A percentile compares a stretch with the other conserved stretches of the same genome.
phyloP scores from a whole-genome alignment of 768 basidiomycete species.

The Amanita rimosa region DNA sequence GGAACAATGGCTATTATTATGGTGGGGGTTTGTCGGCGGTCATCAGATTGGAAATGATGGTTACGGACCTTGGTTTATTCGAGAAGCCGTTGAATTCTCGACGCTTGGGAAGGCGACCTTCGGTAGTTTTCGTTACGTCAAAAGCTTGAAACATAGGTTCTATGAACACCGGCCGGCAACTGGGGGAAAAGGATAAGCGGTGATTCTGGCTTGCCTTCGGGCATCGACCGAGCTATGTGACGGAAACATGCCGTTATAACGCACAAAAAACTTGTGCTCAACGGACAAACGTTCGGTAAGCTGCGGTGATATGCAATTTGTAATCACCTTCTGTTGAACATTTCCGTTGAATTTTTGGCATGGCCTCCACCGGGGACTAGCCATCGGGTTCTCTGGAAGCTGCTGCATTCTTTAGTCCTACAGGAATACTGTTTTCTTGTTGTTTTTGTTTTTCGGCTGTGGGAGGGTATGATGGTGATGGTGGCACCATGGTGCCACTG shows the following conservation, averaged over 20 bases:
- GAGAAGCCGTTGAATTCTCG: not conserved
- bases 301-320: not conserved
- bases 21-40: not conserved
- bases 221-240: slow-evolving; percentile 3
- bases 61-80: not conserved
- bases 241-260: not conserved
- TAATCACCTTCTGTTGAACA: too few species aligned
- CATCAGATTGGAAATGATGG: not conserved
- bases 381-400: too few species aligned
- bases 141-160: slow-evolving; percentile 1
- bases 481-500: too few species aligned
- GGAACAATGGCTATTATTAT: not conserved
- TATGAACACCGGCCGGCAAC: slow-evolving; percentile 6
- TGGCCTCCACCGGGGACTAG: too few species aligned
- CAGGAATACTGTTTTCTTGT: too few species aligned
- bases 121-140: slow-evolving; percentile 4
- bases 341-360: too few species aligned
- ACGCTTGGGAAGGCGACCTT: not conserved
- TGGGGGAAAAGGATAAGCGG: not conserved
- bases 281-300: not conserved
- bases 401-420: too few species aligned
- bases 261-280: not conserved
- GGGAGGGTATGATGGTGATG: too few species aligned
- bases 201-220: slow-evolving; percentile 5
- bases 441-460: too few species aligned